These are phyloP conservation scores for Tanacetum coccineum DNA, from an alignment of 129 eudicot species.

Conservation along the genomic window DNA sequence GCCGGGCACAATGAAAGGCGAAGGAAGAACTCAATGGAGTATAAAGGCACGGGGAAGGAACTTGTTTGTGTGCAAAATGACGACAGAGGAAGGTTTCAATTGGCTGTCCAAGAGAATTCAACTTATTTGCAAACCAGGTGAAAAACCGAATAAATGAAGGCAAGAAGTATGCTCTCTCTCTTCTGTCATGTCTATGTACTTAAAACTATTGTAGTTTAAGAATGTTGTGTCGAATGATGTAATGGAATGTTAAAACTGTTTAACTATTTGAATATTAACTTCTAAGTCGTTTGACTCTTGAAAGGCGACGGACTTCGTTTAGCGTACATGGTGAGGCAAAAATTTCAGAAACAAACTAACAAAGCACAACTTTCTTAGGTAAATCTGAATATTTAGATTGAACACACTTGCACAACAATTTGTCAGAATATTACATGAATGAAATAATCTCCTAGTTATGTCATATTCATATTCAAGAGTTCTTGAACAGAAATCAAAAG, in stretches of 20 bases:
- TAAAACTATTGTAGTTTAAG: neutral
- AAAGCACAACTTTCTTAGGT: neutral
- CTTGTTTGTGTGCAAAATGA: constrained; percentile 36
- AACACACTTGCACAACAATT: neutral
- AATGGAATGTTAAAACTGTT: neutral
- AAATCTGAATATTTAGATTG: neutral
- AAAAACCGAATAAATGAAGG: neutral
- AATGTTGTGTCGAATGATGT: neutral
- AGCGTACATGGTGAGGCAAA: too few relatives aligned
- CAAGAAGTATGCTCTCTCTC: constrained; percentile 49
- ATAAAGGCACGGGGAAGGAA: constrained; percentile 36
- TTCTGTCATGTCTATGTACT: constrained; percentile 41
- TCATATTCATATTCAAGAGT: constrained; percentile 31
- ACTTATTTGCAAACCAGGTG: constrained; percentile 34
- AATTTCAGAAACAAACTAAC: too few relatives aligned
- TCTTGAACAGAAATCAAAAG: constrained; percentile 32
- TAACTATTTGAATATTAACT: neutral
- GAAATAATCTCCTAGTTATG: neutral
- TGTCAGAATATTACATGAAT: neutral
- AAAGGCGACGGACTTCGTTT: too few relatives aligned
- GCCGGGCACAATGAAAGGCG: constrained; percentile 73
- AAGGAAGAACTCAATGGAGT: constrained; percentile 45
- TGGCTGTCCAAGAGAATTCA: constrained; percentile 35
- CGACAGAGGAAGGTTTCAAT: constrained; percentile 35
- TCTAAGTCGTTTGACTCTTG: too few relatives aligned